Conservation (phyloP, 768 basidiomycete genomes). For the Coprinopsis sp. region DNA sequence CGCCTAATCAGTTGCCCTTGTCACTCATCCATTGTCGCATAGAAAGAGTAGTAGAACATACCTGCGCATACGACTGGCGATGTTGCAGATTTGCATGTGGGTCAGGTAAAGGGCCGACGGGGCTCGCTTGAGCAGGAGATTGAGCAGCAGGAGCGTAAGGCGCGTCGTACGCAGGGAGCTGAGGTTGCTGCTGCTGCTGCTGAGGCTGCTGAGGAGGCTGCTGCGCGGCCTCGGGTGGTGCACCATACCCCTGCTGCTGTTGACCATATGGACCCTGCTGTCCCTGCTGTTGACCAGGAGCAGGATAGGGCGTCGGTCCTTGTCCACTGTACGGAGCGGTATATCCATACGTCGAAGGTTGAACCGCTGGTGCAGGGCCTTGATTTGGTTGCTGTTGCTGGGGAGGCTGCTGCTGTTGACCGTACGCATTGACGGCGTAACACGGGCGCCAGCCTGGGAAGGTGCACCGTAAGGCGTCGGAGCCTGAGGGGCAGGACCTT, state of each 20-base stretch:
- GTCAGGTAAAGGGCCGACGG: no score
- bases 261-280: not conserved
- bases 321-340: not conserved
- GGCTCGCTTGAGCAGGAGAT: no score
- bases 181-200: conserved; percentile 18
- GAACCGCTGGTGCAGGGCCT: not conserved
- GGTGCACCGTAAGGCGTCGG: not conserved
- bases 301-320: conserved; percentile 2
- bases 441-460: not conserved
- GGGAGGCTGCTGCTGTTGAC: conserved; percentile 13
- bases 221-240: conserved; percentile 13
- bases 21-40: no score
- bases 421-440: conserved; percentile 6
- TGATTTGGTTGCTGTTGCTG: conserved; percentile 1
- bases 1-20: no score
- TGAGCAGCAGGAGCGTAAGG: no score
- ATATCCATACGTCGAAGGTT: conserved; percentile 1
- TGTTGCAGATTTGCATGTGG: no score
- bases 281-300: not conserved
- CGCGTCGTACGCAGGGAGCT: not conserved
- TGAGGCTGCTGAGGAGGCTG: conserved; percentile 14
- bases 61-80: no score
- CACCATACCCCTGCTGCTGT: conserved; percentile 2
- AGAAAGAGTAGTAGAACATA: no score
- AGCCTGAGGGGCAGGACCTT: not conserved